Base-by-base conservation (phyloP, 1,284 basidiomycete species). In the Gomphus sp. region DNA sequence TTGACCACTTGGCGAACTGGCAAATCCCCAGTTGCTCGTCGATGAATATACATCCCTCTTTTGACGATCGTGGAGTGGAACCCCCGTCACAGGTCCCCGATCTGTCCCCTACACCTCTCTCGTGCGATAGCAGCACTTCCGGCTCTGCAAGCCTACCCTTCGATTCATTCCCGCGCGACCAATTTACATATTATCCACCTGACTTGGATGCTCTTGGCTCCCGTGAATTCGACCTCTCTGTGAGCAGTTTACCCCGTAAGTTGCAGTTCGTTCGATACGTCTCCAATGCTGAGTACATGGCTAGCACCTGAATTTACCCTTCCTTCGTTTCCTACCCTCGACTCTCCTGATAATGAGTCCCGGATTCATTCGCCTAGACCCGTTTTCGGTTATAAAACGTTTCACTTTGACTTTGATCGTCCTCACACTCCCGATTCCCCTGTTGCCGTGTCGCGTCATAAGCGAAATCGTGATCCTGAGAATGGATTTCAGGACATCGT, bases 291-390 rank as follows among this genome's bases (percentile, higher is more conserved):
- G n/a, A 53, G 14, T 10, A 7, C 25, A n/a, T 22, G 31, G 10
- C 34, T 12, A 50, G 49, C 36, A 12, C 34, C 34, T 39, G 52
- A 53, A 41, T 25, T 39, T 36, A 47, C 49, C n/a, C 33, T 49
- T 44, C 34, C 56, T 3, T 41, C 22, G 31, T 45, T 16, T 43
- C 37, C 56, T 5, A 33, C n/a, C 14, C n/a, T 11, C 14, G 25
- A 50, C 10, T 41, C 39, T 28, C 22, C 51, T 25, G 45, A 53
- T 10, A 22, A 33, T 12, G 51, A 53, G 8, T 44, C 31, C 37
- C 53, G 33, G 7, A 58, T 58, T 53, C 52, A 58, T 52, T 58
- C 57, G 3, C 57, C 57, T 1, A 58, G 34, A 39, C 57, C 57
- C 12, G 50, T 58, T 22, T 58, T 58, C 44, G 57, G n/a, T 10